Conservation (phyloP, 139 green algal species). For the Astrephomene gubernaculifera region DNA sequence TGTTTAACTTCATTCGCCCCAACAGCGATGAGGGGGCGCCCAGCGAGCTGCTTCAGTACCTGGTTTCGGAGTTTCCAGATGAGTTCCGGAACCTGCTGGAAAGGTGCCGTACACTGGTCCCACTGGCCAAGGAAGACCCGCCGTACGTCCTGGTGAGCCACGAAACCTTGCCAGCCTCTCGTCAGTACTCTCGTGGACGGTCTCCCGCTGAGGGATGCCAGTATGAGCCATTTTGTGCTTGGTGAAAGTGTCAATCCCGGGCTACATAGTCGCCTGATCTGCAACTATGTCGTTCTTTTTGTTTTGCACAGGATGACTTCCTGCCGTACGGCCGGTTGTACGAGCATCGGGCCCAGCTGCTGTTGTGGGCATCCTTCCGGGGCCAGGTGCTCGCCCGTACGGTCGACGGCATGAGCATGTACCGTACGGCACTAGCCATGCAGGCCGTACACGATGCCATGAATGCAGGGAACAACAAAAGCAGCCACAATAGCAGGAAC, state of each 20-base stretch:
- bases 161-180: too few relatives aligned
- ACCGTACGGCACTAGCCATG: slow-evolving; percentile 66
- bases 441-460: slow-evolving; percentile 40
- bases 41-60: slow-evolving; percentile 36
- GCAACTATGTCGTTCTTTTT: too few relatives aligned
- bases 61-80: slow-evolving; percentile 30
- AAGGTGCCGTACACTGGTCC: not conserved
- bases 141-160: slow-evolving; percentile 21
- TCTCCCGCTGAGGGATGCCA: too few relatives aligned
- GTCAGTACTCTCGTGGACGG: too few relatives aligned
- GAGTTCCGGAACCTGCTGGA: slow-evolving; percentile 28
- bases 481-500: not conserved
- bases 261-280: too few relatives aligned
- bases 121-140: slow-evolving; percentile 24
- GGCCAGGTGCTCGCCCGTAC: slow-evolving; percentile 86
- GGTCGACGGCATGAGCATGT: slow-evolving; percentile 81
- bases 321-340: slow-evolving; percentile 43
- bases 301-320: slow-evolving; percentile 12
- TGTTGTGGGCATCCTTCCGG: slow-evolving; percentile 86
- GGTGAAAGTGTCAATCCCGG: too few relatives aligned
- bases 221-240: too few relatives aligned
- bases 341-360: slow-evolving; percentile 73
- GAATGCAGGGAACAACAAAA: too few relatives aligned
- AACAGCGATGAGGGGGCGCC: slow-evolving; percentile 25
- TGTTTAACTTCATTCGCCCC: too few relatives aligned